Evolutionary conservation across 345 rosid species (phyloP), one percentile per base, ranked within the genome.

Genomic region (Firmiana major): DNA sequence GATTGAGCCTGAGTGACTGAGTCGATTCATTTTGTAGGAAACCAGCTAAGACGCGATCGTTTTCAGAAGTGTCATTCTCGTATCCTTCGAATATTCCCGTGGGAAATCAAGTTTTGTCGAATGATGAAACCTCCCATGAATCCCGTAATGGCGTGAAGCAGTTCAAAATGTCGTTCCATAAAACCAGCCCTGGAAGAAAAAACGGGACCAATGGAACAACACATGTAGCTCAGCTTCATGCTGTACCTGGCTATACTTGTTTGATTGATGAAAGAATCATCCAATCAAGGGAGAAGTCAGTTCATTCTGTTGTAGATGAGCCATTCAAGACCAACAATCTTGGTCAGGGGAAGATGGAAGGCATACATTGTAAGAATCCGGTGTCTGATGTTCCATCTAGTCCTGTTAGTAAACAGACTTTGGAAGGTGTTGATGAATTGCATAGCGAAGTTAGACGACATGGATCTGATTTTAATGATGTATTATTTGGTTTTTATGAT

Each of bases 81-180:
- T 9, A 65, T 31, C 72, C 75, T 69, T 70, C 84, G 12, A 66
- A 43, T 51, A n/a, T 67, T 75, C 78, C 77, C 4, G 76, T 75
- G 40, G 86, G 79, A 75, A 76, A 79, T 79, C 80, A 40, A 54
- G 80, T 65, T 55, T 80, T 80, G 2, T 83, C 88, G 62, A 77
- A 81, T 46, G 91, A 85, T 42, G 43, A 84, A 66, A 80, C 81
- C 57, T 75, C 88, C 51, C 34, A 64, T 36, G 75, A 72, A 71
- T 71, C 85, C 15, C 55, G 78, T 82, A 82, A 86, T 81, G 90
- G 81, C 66, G 86, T 78, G 82, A 90, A 89, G 80, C 86, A 86
- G 69, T 80, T 85, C 84, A 91, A 86, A 34, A 62, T 86, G 81
- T 88, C 85, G 7, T 79, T 85, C 76, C 72, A 84, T 63, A 90